These are phyloP conservation scores for Microstroma glucosiphilum DNA, from an alignment of 1,284 basidiomycete species.

Conservation along the genomic window DNA sequence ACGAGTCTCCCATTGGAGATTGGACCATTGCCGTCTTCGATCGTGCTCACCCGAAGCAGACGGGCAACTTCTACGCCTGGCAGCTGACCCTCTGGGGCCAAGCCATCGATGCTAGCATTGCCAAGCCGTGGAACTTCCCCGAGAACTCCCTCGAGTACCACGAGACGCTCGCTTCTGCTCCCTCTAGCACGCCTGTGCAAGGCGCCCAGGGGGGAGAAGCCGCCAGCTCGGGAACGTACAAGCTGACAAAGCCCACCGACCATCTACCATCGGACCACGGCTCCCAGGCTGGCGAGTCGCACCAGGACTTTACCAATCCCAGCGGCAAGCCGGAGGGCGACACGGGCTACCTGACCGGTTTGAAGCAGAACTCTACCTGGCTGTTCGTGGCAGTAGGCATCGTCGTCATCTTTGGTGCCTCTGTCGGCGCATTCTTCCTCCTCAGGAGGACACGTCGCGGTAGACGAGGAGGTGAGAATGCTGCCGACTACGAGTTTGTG, in stretches of 20 bases:
- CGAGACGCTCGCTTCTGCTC: constrained; percentile 58
- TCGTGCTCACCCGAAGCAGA: constrained; percentile 57
- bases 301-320: constrained; percentile 49
- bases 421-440: constrained; percentile 58
- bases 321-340: constrained; percentile 55
- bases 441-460: constrained; percentile 60
- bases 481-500: constrained; percentile 63
- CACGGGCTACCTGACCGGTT: constrained; percentile 76
- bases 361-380: constrained; percentile 74
- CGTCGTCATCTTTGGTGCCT: constrained; percentile 66
- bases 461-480: constrained; percentile 26
- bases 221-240: constrained; percentile 51
- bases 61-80: constrained; percentile 83
- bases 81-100: constrained; percentile 88
- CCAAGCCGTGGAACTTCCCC: constrained; percentile 52
- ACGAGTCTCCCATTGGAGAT: constrained; percentile 81
- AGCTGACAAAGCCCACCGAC: constrained; percentile 75
- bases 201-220: constrained; percentile 26
- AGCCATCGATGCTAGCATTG: constrained; percentile 66
- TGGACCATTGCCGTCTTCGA: constrained; percentile 79
- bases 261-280: constrained; percentile 80
- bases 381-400: constrained; percentile 69
- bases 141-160: constrained; percentile 36
- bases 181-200: constrained; percentile 27
- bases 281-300: constrained; percentile 48